Evolutionary conservation across 139 green algal genomes (phyloP).

Genomic region (Pedinophyceae sp.): DNA sequence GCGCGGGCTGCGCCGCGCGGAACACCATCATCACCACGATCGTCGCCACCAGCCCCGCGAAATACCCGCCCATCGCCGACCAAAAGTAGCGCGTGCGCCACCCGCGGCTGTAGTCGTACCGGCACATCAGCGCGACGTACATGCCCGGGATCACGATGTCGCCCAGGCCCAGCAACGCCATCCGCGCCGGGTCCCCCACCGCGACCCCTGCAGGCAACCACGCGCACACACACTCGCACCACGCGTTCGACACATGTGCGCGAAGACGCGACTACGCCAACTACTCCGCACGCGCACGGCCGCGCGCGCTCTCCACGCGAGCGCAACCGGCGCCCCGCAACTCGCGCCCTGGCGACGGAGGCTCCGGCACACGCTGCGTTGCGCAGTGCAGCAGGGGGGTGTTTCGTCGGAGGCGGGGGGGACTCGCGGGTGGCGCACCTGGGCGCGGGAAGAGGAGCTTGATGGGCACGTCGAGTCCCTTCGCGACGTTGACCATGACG

Average conservation of each 20-base stretch:
- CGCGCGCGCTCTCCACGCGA: too few relatives aligned
- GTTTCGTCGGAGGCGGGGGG: neutral
- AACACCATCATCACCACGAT: constrained; percentile 97
- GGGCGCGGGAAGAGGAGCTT: constrained; percentile 79
- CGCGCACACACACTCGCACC: too few relatives aligned
- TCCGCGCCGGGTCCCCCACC: constrained; percentile 29
- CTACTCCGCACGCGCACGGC: too few relatives aligned
- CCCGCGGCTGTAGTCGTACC: constrained; percentile 44
- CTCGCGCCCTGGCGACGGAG: too few relatives aligned
- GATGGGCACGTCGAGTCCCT: constrained; percentile 95
- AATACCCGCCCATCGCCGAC: constrained; percentile 62
- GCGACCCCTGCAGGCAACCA: too few relatives aligned
- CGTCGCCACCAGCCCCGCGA: constrained; percentile 59
- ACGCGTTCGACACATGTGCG: too few relatives aligned
- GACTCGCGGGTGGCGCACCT: neutral
- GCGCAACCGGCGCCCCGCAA: too few relatives aligned
- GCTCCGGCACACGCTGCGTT: too few relatives aligned
- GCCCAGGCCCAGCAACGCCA: constrained; percentile 92
- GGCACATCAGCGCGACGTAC: constrained; percentile 87
- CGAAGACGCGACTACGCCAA: too few relatives aligned
- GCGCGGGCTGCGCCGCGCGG: constrained; percentile 76
- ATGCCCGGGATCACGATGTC: constrained; percentile 82
- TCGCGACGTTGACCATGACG: constrained; percentile 72
- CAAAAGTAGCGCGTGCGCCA: neutral
- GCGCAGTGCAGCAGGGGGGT: too few relatives aligned